Percentiles rank a stretch among this genome's conserved stretches.
Conservation (phyloP, 371 early-diverging fungal species). For the Mortierella sp. region DNA sequence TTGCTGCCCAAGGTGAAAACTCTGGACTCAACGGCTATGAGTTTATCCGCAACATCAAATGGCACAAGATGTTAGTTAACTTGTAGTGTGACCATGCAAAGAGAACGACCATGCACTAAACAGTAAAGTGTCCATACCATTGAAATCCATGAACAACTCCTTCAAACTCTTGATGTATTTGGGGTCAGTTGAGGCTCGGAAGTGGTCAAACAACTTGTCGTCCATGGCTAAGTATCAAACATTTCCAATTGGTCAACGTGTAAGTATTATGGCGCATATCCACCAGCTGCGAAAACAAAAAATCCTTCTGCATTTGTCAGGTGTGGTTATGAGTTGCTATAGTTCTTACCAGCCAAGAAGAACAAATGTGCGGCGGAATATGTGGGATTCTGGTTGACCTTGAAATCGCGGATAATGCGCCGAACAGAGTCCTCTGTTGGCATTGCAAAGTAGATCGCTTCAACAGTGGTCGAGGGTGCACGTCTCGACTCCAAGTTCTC, state of each 20-base stretch:
- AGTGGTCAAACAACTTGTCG: slow-evolving; percentile 70
- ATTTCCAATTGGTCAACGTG: neutral
- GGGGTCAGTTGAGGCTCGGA: slow-evolving; percentile 71
- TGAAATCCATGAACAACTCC: slow-evolving; percentile 87
- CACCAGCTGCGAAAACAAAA: neutral
- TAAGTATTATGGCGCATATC: neutral
- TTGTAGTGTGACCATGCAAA: neutral
- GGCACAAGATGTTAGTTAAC: neutral
- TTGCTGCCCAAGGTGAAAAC: slow-evolving; percentile 46
- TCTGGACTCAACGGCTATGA: slow-evolving; percentile 50
- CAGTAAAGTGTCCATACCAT: slow-evolving; percentile 62
- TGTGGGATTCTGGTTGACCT: slow-evolving; percentile 36
- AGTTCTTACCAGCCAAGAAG: slow-evolving; percentile 46
- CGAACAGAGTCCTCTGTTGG: slow-evolving; percentile 86
- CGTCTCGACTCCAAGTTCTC: slow-evolving; percentile 87
- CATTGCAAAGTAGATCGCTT: slow-evolving; percentile 94
- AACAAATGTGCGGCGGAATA: slow-evolving; percentile 57
- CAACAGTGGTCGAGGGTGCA: slow-evolving; percentile 86
- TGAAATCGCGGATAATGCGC: slow-evolving; percentile 59
- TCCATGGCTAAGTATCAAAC: slow-evolving; percentile 57
- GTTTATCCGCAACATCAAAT: slow-evolving; percentile 13
- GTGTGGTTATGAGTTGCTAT: neutral
- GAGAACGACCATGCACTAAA: neutral
- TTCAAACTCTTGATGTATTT: slow-evolving; percentile 79
- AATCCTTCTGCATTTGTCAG: neutral